phyloP scores from a whole-genome alignment of 768 basidiomycete genomes.

The Boletus rufocinnamomeus region DNA sequence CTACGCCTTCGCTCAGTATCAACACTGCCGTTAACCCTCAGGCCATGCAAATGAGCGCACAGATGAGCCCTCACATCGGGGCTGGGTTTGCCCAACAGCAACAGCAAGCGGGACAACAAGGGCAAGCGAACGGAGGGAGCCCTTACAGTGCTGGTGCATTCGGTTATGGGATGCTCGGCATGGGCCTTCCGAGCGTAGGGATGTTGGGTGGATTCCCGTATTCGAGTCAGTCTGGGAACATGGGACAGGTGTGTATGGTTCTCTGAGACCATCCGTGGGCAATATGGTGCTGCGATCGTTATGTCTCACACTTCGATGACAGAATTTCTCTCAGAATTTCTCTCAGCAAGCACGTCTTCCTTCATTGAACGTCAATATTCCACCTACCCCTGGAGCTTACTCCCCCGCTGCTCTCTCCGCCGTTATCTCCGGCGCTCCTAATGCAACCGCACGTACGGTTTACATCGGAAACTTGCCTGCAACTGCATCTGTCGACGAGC shows the following conservation, averaged over 20 bases:
- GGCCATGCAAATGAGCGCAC: conserved; percentile 47
- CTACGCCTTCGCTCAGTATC: conserved; percentile 68
- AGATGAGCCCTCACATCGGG: conserved; percentile 70
- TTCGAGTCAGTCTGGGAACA: conserved; percentile 67
- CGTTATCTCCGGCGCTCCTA: conserved; percentile 61
- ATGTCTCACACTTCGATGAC: conserved; percentile 15
- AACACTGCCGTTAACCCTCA: conserved; percentile 56
- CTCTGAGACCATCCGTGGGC: not conserved
- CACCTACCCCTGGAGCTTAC: conserved; percentile 70
- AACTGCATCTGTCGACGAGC: conserved; percentile 95
- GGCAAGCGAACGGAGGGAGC: conserved; percentile 48
- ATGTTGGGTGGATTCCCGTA: conserved; percentile 76
- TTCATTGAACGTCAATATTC: conserved; percentile 66
- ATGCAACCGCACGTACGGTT: conserved; percentile 80
- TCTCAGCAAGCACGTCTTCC: conserved; percentile 55
- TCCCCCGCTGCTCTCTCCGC: conserved; percentile 79
- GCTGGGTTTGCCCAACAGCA: conserved; percentile 54
- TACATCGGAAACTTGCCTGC: conserved; percentile 96
- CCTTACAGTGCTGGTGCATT: conserved; percentile 54
- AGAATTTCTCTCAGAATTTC: conserved; percentile 51
- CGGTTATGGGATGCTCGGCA: conserved; percentile 77
- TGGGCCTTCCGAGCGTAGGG: conserved; percentile 75
- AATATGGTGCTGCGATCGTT: not conserved
- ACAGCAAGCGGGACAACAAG: conserved; percentile 31
- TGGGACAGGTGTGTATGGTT: conserved; percentile 54